Conservation (phyloP, 176 grass and related monocot species). For the Cenchrus purpureus region DNA sequence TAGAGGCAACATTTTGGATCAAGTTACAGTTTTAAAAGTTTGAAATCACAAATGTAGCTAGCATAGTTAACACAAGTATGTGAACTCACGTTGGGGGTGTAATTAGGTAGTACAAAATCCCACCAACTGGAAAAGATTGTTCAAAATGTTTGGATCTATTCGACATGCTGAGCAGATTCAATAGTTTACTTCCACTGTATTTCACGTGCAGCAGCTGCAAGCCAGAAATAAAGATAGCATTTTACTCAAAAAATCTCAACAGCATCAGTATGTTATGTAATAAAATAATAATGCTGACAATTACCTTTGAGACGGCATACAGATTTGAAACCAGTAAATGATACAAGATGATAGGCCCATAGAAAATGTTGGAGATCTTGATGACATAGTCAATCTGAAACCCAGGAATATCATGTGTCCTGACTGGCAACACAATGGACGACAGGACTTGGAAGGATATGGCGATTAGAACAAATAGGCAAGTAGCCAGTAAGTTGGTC, state of each 20-base stretch:
- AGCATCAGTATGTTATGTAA: background rate
- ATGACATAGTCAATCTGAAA: constrained; percentile 7
- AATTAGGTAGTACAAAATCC: constrained; percentile 17
- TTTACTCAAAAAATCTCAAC: background rate
- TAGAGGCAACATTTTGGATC: background rate
- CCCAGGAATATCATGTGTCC: background rate
- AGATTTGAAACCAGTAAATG: background rate
- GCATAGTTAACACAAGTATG: background rate
- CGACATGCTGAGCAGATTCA: constrained; percentile 36
- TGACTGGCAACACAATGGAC: constrained; percentile 23
- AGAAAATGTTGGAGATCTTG: constrained; percentile 15
- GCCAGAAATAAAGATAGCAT: background rate
- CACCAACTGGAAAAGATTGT: constrained; percentile 25
- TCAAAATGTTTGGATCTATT: constrained; percentile 12
- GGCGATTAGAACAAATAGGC: constrained; percentile 28
- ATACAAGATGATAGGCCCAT: background rate
- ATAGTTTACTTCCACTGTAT: constrained; percentile 31
- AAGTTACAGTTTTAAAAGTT: background rate
- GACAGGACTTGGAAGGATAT: constrained; percentile 32
- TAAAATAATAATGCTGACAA: background rate
- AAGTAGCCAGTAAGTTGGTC: constrained; percentile 32
- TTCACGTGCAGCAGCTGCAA: constrained; percentile 29
- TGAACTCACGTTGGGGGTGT: constrained; percentile 21
- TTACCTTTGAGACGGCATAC: constrained; percentile 19
- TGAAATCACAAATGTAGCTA: background rate